Evolutionary conservation across 768 basidiomycete species (phyloP).

Genomic region (Naganishia onofrii): DNA sequence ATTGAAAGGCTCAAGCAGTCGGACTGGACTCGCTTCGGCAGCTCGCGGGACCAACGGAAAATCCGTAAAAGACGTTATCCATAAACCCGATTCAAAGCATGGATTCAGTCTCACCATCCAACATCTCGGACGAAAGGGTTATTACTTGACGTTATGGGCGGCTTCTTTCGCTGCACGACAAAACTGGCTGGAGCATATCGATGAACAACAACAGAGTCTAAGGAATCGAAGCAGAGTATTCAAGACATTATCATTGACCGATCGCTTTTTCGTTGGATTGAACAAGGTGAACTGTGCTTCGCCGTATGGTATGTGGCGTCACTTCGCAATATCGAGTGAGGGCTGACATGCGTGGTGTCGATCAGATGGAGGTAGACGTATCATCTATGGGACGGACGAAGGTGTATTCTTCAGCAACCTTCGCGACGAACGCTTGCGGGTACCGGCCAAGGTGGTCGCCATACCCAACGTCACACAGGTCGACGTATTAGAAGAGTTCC

Average conservation of each 20-base stretch:
- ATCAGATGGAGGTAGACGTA: conserved; percentile 74
- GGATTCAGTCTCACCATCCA: conserved; percentile 90
- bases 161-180: conserved; percentile 75
- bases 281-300: conserved; percentile 93
- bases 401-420: conserved; percentile 93
- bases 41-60: conserved; percentile 37
- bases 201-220: conserved; percentile 81
- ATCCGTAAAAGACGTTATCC: conserved; percentile 41
- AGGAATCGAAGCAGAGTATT: conserved; percentile 81
- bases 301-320: conserved; percentile 62
- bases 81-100: conserved; percentile 63
- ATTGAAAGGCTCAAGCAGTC: conserved; percentile 44
- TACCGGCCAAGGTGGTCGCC: conserved; percentile 81
- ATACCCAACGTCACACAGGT: conserved; percentile 88
- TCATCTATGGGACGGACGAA: conserved; percentile 96
- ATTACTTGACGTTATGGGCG: conserved; percentile 88
- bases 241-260: conserved; percentile 76
- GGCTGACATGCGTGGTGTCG: background rate
- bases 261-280: conserved; percentile 78
- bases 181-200: conserved; percentile 91
- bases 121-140: conserved; percentile 87
- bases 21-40: conserved; percentile 35
- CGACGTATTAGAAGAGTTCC: conserved; percentile 92
- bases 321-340: background rate
- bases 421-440: conserved; percentile 66